phyloP scores from a whole-genome alignment of 305 asterid species.

The Plantago coronopus region DNA sequence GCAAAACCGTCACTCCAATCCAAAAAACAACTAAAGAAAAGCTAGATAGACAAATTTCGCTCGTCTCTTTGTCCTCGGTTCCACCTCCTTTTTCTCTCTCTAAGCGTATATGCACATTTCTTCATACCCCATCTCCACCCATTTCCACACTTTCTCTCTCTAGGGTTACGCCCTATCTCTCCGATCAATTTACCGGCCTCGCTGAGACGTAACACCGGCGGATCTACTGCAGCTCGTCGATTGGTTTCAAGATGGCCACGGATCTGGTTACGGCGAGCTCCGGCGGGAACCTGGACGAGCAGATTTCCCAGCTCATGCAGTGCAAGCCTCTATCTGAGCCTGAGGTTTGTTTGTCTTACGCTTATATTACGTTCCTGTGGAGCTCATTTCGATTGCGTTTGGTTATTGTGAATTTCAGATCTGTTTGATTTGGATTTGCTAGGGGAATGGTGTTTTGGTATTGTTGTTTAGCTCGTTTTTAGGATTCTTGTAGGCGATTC shows the following conservation, averaged over 20 bases:
- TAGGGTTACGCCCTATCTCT: neutral
- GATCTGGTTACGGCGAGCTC: slow-evolving; percentile 48
- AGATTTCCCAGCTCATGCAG: slow-evolving; percentile 63
- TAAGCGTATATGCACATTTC: too few species aligned
- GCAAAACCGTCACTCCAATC: neutral
- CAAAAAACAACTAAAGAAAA: neutral
- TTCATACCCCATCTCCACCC: too few species aligned
- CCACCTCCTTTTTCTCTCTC: neutral
- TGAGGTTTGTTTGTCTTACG: slow-evolving; percentile 29
- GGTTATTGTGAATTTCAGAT: neutral
- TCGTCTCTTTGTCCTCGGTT: slow-evolving; percentile 8
- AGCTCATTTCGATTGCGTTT: neutral
- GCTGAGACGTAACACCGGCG: neutral
- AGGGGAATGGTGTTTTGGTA: neutral
- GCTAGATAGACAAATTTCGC: neutral
- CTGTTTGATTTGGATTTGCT: slow-evolving; percentile 1
- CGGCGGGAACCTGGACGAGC: slow-evolving; percentile 52
- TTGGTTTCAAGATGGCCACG: slow-evolving; percentile 34
- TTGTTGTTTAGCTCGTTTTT: neutral
- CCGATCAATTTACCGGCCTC: neutral
- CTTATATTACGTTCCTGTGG: too few species aligned
- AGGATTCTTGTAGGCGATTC: neutral
- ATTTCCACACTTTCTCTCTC: neutral
- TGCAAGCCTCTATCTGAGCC: slow-evolving; percentile 62
- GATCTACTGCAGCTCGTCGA: neutral